These are phyloP conservation scores for Aspergillus chevalieri DNA, from an alignment of 2,329 filamentous ascomycete genomes.

Conservation along the genomic window DNA sequence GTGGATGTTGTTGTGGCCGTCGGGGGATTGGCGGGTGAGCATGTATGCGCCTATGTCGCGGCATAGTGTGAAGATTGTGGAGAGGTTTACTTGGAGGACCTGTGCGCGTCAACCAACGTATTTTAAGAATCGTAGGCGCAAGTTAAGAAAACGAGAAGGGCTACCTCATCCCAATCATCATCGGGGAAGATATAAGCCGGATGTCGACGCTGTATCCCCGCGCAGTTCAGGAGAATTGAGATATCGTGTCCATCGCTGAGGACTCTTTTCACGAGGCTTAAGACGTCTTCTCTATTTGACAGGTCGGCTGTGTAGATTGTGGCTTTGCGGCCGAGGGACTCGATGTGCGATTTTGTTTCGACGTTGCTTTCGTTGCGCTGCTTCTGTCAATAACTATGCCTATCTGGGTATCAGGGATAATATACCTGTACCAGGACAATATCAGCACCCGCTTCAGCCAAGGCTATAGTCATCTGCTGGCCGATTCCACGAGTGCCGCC, in stretches of 20 bases:
- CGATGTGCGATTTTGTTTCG: slow-evolving; percentile 17
- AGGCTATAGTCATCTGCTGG: slow-evolving; percentile 28
- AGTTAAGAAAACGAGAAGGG: neutral
- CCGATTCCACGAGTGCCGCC: slow-evolving; percentile 35
- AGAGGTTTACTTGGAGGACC: slow-evolving; percentile 80
- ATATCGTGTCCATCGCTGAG: slow-evolving; percentile 47
- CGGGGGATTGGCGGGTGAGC: slow-evolving; percentile 12
- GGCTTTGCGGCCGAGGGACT: slow-evolving; percentile 26
- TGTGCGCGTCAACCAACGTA: slow-evolving; percentile 9
- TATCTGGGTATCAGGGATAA: neutral
- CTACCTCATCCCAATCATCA: slow-evolving; percentile 61
- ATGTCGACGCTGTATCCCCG: slow-evolving; percentile 72
- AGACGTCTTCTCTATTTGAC: slow-evolving; percentile 23
- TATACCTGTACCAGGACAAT: slow-evolving; percentile 21
- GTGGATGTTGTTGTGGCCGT: slow-evolving; percentile 2
- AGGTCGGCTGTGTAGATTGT: slow-evolving; percentile 33
- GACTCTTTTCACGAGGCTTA: slow-evolving; percentile 22
- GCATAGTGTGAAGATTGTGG: slow-evolving; percentile 60
- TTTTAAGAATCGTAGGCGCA: neutral
- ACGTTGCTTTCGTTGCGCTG: slow-evolving; percentile 14
- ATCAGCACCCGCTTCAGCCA: slow-evolving; percentile 33
- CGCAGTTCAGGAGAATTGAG: slow-evolving; percentile 73
- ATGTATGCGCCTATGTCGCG: slow-evolving; percentile 18
- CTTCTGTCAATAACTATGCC: neutral
- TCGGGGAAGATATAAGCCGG: slow-evolving; percentile 66